Base-by-base conservation (phyloP, 495 filamentous ascomycete genomes). In the Xylaria acuta region DNA sequence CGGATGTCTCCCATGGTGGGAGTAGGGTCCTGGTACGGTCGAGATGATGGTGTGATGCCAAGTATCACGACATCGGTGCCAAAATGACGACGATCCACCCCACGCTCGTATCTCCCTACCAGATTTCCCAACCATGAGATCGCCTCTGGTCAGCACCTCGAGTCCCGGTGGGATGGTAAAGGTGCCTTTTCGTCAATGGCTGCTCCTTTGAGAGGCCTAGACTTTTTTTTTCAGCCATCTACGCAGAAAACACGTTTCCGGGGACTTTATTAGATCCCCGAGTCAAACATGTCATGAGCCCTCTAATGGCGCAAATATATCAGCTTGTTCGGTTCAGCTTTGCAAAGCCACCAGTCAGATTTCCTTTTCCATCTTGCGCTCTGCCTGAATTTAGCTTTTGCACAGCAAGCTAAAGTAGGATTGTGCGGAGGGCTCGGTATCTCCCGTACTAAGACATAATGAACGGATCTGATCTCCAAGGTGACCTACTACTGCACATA, bases 141-240 rank as follows among this genome's bases (percentile, higher is more conserved):
- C 14, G 22, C 60, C 38, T 64, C 36, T 30, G 14, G 34, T 41
- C 11, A 20, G 16, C 34, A 20, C n/a, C 64, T 34, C 47, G 20
- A 27, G 20, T 67, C 64, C 49, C 64, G 40, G 49, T 30, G 16
- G 22, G 20, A 40, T 56, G 64, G 64, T 56, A 67, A 56, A 30
- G 45, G 20, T 22, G 30, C 49, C 49, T 25, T 67, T 18, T 67
- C 18, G 32, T 27, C 43, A 56, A n/a, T 47, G 18, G 64, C 14
- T 56, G 3, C 64, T n/a, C 8, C n/a, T 67, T 41, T 5, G 8
- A 20, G n/a, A 22, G 27, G 36, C 36, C 34, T 41, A 27, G 47
- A 22, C 49, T 43, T 25, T 22, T 66, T 32, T 18, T 45, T 67
- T 53, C 30, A 67, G 64, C 64, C 8, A 8, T 54, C 18, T 38